These are phyloP conservation scores for Paecilomyces formosus DNA, from an alignment of 2,329 filamentous ascomycete genomes.

Conservation along the genomic window DNA sequence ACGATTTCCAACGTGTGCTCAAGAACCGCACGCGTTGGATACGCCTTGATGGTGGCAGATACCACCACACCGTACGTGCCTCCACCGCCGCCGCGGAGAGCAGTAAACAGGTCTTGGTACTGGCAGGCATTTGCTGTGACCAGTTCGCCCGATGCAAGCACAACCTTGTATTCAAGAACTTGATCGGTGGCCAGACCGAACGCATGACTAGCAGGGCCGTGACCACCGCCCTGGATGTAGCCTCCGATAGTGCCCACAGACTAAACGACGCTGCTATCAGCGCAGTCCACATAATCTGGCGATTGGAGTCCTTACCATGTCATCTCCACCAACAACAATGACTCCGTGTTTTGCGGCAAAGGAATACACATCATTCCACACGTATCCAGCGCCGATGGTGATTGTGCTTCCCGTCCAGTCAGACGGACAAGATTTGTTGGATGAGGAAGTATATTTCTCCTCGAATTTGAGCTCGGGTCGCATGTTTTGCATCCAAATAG, in stretches of 20 bases:
- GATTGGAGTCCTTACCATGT: too few relatives aligned
- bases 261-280: too few relatives aligned
- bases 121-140: conserved; percentile 6
- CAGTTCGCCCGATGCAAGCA: conserved; percentile 20
- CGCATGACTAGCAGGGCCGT: neutral
- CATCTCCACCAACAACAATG: too few relatives aligned
- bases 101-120: conserved; percentile 40
- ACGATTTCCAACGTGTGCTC: conserved; percentile 15
- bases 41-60: conserved; percentile 22
- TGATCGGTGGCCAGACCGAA: conserved; percentile 37
- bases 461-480: too few relatives aligned
- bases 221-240: neutral
- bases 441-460: too few relatives aligned
- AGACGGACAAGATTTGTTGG: too few relatives aligned
- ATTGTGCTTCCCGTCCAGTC: too few relatives aligned
- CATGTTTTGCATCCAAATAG: too few relatives aligned
- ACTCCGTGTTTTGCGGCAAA: too few relatives aligned
- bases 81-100: conserved; percentile 48
- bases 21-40: conserved; percentile 31
- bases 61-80: conserved; percentile 40
- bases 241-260: neutral
- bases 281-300: too few relatives aligned
- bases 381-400: too few relatives aligned
- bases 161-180: conserved; percentile 34
- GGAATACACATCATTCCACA: too few relatives aligned